Conservation (phyloP, 495 filamentous ascomycete species). For the Trichoderma asperelloides region DNA sequence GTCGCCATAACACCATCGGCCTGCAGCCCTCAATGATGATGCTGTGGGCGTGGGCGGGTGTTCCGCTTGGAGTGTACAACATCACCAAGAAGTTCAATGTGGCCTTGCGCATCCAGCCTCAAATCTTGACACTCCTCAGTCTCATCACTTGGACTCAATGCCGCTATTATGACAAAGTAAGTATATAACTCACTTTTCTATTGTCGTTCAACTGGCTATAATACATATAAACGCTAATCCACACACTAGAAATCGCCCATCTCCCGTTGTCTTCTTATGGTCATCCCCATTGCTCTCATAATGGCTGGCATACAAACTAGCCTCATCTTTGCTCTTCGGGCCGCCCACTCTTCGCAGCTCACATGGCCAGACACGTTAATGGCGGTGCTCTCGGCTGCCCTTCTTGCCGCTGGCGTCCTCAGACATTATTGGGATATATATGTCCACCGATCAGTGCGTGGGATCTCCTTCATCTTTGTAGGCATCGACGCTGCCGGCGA, state of each 20-base stretch:
- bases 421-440: constrained; percentile 25
- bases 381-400: constrained; percentile 48
- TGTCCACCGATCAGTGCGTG: constrained; percentile 44
- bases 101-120: constrained; percentile 51
- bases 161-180: constrained; percentile 49
- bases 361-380: constrained; percentile 50
- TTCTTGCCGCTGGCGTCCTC: constrained; percentile 44
- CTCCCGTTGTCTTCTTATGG: not conserved
- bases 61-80: constrained; percentile 59
- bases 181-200: not conserved
- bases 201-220: not conserved
- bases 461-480: constrained; percentile 59
- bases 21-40: constrained; percentile 59
- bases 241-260: constrained; percentile 11
- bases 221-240: not conserved
- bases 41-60: constrained; percentile 54
- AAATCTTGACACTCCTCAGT: constrained; percentile 53
- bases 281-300: not conserved
- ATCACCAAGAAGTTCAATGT: constrained; percentile 53
- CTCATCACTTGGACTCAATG: constrained; percentile 57
- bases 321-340: constrained; percentile 16
- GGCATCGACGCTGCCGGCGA: constrained; percentile 57
- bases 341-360: not conserved
- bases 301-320: constrained; percentile 9
- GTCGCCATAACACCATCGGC: constrained; percentile 48